phyloP scores from a whole-genome alignment of 768 basidiomycete species.

The Podaxis rugospora region DNA sequence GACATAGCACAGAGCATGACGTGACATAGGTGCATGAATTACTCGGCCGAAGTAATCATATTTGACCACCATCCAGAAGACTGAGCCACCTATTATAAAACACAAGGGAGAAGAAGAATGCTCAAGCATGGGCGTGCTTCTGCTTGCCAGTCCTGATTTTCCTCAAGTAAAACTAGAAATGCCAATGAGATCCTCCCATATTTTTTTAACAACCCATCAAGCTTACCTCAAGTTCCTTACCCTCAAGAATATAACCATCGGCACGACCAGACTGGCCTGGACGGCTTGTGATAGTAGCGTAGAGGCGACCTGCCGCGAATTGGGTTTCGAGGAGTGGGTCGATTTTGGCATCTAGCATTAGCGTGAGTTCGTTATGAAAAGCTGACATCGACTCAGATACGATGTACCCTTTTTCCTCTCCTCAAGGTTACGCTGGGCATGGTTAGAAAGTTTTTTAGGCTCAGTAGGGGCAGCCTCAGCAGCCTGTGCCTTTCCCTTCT shows the following conservation, averaged over 20 bases:
- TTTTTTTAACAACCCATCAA: too few relatives aligned
- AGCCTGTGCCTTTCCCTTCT: constrained; percentile 69
- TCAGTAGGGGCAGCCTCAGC: constrained; percentile 43
- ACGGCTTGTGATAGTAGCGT: constrained; percentile 89
- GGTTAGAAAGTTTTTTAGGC: constrained; percentile 82
- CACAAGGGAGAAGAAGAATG: constrained; percentile 10
- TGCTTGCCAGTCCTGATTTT: constrained; percentile 92
- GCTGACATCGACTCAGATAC: not conserved
- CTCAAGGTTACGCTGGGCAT: constrained; percentile 81
- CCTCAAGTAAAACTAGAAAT: constrained; percentile 82
- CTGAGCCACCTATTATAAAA: constrained; percentile 8
- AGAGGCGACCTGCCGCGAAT: constrained; percentile 92
- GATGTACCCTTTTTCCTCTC: constrained; percentile 85
- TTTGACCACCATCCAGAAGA: constrained; percentile 18
- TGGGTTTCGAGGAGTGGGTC: constrained; percentile 87
- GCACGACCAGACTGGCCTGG: constrained; percentile 96
- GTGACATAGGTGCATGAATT: constrained; percentile 1
- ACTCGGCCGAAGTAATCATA: constrained; percentile 5
- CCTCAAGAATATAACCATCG: constrained; percentile 97
- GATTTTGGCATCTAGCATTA: constrained; percentile 72
- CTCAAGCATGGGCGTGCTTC: constrained; percentile 74
- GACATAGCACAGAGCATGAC: constrained; percentile 2
- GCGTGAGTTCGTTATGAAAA: not conserved
- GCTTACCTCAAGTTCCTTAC: constrained; percentile 93
- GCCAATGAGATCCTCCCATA: not conserved